phyloP scores from a whole-genome alignment of 2,329 filamentous ascomycete species.

The Lecanicillium sp. region DNA sequence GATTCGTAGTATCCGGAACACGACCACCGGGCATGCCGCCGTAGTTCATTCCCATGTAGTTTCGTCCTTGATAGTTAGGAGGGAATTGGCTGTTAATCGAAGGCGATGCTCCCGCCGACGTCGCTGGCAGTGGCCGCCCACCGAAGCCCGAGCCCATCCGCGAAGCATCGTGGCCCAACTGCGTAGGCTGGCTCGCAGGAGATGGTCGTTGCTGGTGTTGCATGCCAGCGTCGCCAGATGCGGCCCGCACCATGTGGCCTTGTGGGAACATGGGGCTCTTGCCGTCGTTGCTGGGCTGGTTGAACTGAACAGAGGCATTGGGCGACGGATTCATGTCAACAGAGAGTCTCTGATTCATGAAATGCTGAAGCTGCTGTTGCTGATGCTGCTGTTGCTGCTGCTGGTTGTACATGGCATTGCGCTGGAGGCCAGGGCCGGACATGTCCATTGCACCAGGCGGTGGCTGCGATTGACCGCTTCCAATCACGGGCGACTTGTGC shows the following conservation, averaged over 20 bases:
- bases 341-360: conserved; percentile 11
- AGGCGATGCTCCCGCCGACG: conserved; percentile 4
- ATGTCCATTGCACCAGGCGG: conserved; percentile 2
- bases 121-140: conserved; percentile 1
- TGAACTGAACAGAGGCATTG: not conserved
- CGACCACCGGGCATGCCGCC: conserved; percentile 1
- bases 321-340: conserved; percentile 8
- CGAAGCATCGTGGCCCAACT: conserved; percentile 6
- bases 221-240: conserved; percentile 8
- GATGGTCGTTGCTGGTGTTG: conserved; percentile 10
- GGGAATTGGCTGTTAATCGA: conserved; percentile 9
- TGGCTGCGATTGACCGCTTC: conserved; percentile 11
- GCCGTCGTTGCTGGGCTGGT: not conserved
- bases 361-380: conserved; percentile 11
- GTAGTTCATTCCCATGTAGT: conserved; percentile 11
- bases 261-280: conserved; percentile 13
- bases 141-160: conserved; percentile 3
- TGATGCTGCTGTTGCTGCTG: conserved; percentile 9
- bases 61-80: conserved; percentile 4
- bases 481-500: conserved; percentile 7
- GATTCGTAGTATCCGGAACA: conserved; percentile 2
- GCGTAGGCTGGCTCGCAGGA: conserved; percentile 4
- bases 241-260: conserved; percentile 9
- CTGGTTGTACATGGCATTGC: conserved; percentile 9
- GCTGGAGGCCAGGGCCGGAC: conserved; percentile 4